A percentile compares a stretch with the other conserved stretches of the same genome.
Conservation (phyloP, 805 yeast genomes). For the Monosporozyma siamensis region DNA sequence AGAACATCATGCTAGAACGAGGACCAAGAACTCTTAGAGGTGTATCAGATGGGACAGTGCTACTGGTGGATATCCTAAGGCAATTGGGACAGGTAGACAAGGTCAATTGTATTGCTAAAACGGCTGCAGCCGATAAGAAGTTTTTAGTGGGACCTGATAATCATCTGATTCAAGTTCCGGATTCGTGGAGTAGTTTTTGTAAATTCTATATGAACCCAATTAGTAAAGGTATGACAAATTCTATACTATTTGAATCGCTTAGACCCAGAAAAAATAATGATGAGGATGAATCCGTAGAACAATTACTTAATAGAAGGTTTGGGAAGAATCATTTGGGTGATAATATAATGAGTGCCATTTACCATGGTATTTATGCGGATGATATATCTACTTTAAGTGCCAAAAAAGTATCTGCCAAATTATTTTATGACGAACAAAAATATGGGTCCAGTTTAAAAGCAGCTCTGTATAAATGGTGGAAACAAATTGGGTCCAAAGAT, state of each 20-base stretch:
- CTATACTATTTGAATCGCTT: constrained; percentile 42
- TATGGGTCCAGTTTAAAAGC: constrained; percentile 51
- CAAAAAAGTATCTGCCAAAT: constrained; percentile 43
- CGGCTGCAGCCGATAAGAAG: constrained; percentile 61
- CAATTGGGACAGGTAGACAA: constrained; percentile 39
- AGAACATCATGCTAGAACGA: constrained; percentile 46
- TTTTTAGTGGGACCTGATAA: constrained; percentile 45
- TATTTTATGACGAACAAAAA: constrained; percentile 49
- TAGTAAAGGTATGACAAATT: constrained; percentile 36
- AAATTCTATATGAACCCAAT: constrained; percentile 36
- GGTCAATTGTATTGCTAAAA: constrained; percentile 48
- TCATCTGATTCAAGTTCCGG: constrained; percentile 47
- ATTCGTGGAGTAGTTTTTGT: constrained; percentile 29
- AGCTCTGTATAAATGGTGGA: constrained; percentile 29
- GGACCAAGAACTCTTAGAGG: constrained; percentile 92
- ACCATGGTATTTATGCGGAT: constrained; percentile 90
- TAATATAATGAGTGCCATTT: constrained; percentile 67
- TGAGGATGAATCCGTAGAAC: constrained; percentile 63
- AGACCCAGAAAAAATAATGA: constrained; percentile 17
- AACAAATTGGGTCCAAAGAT: constrained; percentile 2
- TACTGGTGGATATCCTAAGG: constrained; percentile 52
- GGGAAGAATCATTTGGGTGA: constrained; percentile 38
- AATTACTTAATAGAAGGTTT: constrained; percentile 61
- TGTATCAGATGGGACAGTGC: constrained; percentile 63
- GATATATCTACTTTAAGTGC: constrained; percentile 62